Percentiles rank a stretch among this genome's conserved stretches.
Evolutionary conservation across 2,329 filamentous ascomycete species (phyloP).

Genomic region (Botrytis fabae): DNA sequence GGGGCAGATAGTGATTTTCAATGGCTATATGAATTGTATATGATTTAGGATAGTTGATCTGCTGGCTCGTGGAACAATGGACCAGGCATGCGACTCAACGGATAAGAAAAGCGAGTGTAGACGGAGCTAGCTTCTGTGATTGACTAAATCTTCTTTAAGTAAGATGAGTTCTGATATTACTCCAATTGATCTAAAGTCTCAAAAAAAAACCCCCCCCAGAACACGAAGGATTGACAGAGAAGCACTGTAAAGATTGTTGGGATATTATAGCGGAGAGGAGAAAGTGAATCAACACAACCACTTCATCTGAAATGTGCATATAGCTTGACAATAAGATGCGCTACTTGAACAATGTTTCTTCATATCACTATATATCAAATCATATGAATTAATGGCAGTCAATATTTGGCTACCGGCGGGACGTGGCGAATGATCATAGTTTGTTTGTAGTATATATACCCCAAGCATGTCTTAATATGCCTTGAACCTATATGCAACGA

Average conservation of each 20-base stretch:
- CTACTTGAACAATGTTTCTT: neutral
- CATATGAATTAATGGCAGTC: neutral
- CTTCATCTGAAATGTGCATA: neutral
- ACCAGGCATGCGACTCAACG: neutral
- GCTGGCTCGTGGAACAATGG: neutral
- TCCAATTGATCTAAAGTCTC: neutral
- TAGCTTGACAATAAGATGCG: neutral
- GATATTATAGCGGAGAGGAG: neutral
- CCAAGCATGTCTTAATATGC: neutral
- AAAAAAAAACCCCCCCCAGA: neutral
- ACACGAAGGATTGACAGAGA: neutral
- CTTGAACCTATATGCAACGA: neutral
- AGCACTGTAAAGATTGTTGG: neutral
- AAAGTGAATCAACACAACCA: neutral
- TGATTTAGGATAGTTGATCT: neutral
- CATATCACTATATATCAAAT: neutral
- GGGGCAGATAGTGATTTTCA: neutral
- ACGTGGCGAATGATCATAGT: neutral
- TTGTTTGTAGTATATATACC: neutral
- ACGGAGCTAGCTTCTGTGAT: neutral
- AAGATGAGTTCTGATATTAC: neutral
- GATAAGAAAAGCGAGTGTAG: neutral
- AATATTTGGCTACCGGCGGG: neutral
- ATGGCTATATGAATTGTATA: neutral
- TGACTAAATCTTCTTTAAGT: neutral